phyloP scores from a whole-genome alignment of 495 filamentous ascomycete species.

The Podospora sp. region DNA sequence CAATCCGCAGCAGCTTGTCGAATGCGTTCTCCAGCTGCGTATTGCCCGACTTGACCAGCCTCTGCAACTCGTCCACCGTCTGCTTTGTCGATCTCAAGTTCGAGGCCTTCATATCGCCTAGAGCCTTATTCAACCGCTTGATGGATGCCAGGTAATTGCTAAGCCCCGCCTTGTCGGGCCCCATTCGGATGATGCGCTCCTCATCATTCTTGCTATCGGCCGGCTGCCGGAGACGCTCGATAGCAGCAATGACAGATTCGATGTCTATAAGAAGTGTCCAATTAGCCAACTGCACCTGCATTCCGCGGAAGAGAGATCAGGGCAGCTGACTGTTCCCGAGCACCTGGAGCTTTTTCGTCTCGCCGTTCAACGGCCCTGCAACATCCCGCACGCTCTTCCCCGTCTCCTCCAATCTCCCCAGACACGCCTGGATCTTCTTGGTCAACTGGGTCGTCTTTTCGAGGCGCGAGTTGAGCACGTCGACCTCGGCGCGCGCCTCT shows the following conservation, averaged over 20 bases:
- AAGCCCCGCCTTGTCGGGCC: slow-evolving; percentile 77
- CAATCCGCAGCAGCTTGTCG: slow-evolving; percentile 65
- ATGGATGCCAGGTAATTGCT: slow-evolving; percentile 86
- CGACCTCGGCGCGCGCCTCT: slow-evolving; percentile 66
- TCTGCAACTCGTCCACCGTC: slow-evolving; percentile 76
- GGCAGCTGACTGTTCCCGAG: slow-evolving; percentile 68
- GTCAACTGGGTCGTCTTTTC: slow-evolving; percentile 72
- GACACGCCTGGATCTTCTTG: slow-evolving; percentile 89
- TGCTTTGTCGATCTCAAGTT: slow-evolving; percentile 91
- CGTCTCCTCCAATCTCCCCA: slow-evolving; percentile 80
- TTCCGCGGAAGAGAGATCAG: slow-evolving; percentile 1
- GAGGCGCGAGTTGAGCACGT: slow-evolving; percentile 65
- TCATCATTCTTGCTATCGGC: slow-evolving; percentile 85
- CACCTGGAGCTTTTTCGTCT: slow-evolving; percentile 83
- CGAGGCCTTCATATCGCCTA: slow-evolving; percentile 77
- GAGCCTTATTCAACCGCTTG: slow-evolving; percentile 80
- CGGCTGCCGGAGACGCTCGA: slow-evolving; percentile 84
- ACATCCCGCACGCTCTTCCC: slow-evolving; percentile 89
- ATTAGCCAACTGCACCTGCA: slow-evolving; percentile 2
- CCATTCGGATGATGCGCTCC: slow-evolving; percentile 85
- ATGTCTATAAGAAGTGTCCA: slow-evolving; percentile 58
- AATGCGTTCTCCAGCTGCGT: slow-evolving; percentile 81
- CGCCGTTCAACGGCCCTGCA: slow-evolving; percentile 89
- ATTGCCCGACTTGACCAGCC: slow-evolving; percentile 74
- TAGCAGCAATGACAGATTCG: slow-evolving; percentile 79